These are phyloP conservation scores for Cytospora piceicola DNA, from an alignment of 2,329 filamentous ascomycete genomes.

Conservation along the genomic window DNA sequence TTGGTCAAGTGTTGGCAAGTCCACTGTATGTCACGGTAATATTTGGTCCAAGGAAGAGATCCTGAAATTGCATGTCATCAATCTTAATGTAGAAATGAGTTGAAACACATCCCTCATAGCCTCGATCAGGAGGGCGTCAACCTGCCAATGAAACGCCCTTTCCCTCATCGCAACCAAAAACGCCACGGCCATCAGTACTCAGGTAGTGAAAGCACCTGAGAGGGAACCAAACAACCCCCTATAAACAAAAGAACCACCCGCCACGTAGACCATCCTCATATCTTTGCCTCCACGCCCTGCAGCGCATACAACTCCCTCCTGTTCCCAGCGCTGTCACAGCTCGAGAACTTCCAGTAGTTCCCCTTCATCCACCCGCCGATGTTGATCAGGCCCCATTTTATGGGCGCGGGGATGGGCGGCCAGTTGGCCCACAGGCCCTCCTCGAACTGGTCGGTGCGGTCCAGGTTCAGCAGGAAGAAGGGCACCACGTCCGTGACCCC, in stretches of 20 bases:
- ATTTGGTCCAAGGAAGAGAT: too few species aligned
- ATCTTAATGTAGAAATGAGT: background rate
- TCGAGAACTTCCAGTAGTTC: constrained; percentile 67
- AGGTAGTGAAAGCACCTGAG: background rate
- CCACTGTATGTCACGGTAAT: too few species aligned
- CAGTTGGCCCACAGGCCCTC: constrained; percentile 63
- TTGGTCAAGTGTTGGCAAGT: too few species aligned
- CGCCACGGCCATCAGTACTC: background rate
- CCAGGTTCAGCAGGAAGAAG: constrained; percentile 67
- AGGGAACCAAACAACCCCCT: background rate
- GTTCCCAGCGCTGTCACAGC: constrained; percentile 58
- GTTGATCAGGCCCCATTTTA: constrained; percentile 64
- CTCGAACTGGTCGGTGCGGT: constrained; percentile 56
- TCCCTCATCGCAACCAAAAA: background rate
- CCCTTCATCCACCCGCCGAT: constrained; percentile 60
- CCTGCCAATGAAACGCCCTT: background rate
- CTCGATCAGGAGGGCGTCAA: background rate
- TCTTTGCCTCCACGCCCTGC: constrained; percentile 30
- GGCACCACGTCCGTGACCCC: constrained; percentile 63
- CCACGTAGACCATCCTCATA: constrained; percentile 1
- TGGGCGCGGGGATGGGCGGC: constrained; percentile 65
- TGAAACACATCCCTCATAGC: background rate
- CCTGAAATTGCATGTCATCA: background rate
- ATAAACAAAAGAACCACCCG: background rate
- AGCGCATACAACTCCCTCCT: constrained; percentile 59